Conservation (phyloP, 352 stramenopile species). For the Pythium biforme region DNA sequence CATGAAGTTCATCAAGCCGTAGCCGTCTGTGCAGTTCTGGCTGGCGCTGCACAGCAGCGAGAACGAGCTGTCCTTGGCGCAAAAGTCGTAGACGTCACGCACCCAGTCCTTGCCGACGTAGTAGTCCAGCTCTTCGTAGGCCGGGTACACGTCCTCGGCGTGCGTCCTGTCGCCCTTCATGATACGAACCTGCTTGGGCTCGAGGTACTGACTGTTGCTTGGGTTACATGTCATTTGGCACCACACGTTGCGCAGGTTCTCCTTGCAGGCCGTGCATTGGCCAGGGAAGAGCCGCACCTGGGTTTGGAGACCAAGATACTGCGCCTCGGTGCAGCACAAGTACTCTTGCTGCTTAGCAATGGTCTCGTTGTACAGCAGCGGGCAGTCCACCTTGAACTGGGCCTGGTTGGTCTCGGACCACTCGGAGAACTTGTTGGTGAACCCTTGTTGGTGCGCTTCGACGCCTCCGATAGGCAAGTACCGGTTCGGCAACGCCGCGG, state of each 20-base stretch:
- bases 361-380: slow-evolving; percentile 65
- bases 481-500: slow-evolving; percentile 43
- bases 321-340: slow-evolving; percentile 76
- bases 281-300: slow-evolving; percentile 60
- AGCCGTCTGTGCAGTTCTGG: slow-evolving; percentile 57
- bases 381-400: slow-evolving; percentile 68
- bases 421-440: slow-evolving; percentile 70
- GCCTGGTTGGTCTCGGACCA: slow-evolving; percentile 59
- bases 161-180: slow-evolving; percentile 51
- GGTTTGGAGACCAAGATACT: slow-evolving; percentile 60
- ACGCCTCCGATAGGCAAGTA: slow-evolving; percentile 64
- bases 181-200: slow-evolving; percentile 65
- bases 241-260: slow-evolving; percentile 77
- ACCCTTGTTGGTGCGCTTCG: slow-evolving; percentile 53
- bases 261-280: slow-evolving; percentile 65
- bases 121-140: slow-evolving; percentile 67
- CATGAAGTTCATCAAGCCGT: slow-evolving; percentile 56
- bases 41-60: slow-evolving; percentile 41
- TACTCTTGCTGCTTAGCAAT: slow-evolving; percentile 49
- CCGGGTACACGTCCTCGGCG: slow-evolving; percentile 51
- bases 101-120: slow-evolving; percentile 66
- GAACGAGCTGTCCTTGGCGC: slow-evolving; percentile 51
- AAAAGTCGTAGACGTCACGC: slow-evolving; percentile 75
- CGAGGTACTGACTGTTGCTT: slow-evolving; percentile 76
- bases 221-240: slow-evolving; percentile 81